Conservation (phyloP, 257 asterid species). For the Plectranthus barbatus region DNA sequence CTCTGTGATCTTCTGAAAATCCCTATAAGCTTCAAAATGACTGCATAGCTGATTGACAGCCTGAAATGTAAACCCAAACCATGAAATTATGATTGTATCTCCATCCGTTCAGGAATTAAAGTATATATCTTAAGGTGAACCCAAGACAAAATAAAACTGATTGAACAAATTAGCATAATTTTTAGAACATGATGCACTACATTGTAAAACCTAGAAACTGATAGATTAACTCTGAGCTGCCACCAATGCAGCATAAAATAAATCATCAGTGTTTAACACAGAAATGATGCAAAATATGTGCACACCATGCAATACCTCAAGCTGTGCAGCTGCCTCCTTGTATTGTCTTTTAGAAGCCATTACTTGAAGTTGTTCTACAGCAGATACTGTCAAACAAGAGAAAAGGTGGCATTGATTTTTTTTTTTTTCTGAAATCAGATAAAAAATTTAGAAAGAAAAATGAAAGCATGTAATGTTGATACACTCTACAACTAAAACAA, state of each 20-base stretch:
- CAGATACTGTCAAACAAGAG: slow-evolving; percentile 63
- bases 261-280: background rate
- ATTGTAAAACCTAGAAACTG: background rate
- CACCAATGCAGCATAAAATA: slow-evolving; percentile 2
- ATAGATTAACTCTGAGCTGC: background rate
- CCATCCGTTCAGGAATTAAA: background rate
- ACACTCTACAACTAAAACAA: slow-evolving; percentile 1
- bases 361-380: slow-evolving; percentile 94
- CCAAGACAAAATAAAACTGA: background rate
- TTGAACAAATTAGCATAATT: background rate
- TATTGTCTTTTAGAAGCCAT: slow-evolving; percentile 98
- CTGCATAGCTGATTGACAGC: slow-evolving; percentile 97
- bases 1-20: slow-evolving; percentile 87
- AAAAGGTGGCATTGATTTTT: slow-evolving; percentile 8
- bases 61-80: slow-evolving; percentile 39
- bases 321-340: slow-evolving; percentile 99
- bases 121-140: background rate
- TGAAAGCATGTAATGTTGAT: background rate
- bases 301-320: slow-evolving; percentile 63
- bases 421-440: background rate
- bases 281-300: slow-evolving; percentile 12
- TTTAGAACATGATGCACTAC: background rate
- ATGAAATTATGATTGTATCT: background rate
- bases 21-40: slow-evolving; percentile 94
- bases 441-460: background rate